A percentile compares a stretch with the other conserved stretches of the same genome.
Evolutionary conservation across 306 rosid genomes (phyloP).

Genomic region (Sicyos edulis): DNA sequence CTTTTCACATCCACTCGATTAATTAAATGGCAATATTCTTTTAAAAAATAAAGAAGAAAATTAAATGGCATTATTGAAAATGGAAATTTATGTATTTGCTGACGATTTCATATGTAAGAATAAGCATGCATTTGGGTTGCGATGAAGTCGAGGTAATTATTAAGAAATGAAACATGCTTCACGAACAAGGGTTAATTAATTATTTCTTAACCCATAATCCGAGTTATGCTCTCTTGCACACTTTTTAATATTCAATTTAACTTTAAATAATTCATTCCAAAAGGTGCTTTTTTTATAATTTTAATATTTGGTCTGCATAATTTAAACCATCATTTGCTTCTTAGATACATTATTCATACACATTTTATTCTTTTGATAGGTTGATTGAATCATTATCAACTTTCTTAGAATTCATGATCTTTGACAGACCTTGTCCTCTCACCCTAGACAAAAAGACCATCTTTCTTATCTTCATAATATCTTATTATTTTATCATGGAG

Average conservation of each 20-base stretch:
- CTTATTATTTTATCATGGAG: not conserved
- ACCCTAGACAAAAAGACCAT: not conserved
- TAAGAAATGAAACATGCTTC: constrained; percentile 32
- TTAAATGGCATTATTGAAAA: not conserved
- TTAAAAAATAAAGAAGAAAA: too few relatives aligned
- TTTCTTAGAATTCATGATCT: constrained; percentile 10
- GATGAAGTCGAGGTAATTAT: constrained; percentile 39
- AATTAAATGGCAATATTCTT: not conserved
- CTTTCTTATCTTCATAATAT: not conserved
- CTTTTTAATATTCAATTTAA: constrained; percentile 17
- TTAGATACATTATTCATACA: constrained; percentile 14
- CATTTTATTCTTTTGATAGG: constrained; percentile 1
- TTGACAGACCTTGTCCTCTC: constrained; percentile 8
- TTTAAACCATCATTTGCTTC: constrained; percentile 18
- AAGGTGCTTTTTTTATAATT: constrained; percentile 18
- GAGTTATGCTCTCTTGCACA: constrained; percentile 24
- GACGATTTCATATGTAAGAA: constrained; percentile 31
- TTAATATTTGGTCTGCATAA: not conserved
- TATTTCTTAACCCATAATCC: constrained; percentile 40
- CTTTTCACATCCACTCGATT: too few relatives aligned
- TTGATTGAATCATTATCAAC: constrained; percentile 19
- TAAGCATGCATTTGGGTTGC: constrained; percentile 38
- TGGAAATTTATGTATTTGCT: constrained; percentile 12
- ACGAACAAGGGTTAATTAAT: constrained; percentile 12
- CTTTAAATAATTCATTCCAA: constrained; percentile 23